Base-by-base conservation (phyloP, 2,329 filamentous ascomycete species). In the Colletotrichum spinosum region DNA sequence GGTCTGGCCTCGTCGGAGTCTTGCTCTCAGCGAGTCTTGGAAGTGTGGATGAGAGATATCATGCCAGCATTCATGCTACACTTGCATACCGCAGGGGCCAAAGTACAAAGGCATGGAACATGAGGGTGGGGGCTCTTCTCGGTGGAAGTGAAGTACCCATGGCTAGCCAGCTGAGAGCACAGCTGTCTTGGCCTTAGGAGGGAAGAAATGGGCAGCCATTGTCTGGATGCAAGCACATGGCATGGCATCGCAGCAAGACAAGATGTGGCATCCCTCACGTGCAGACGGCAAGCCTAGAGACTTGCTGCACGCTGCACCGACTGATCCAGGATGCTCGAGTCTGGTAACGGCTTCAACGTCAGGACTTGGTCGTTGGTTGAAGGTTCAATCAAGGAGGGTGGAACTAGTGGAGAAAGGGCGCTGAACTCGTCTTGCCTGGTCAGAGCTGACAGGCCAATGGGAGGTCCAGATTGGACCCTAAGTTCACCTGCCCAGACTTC, bases 261-360 rank as follows among this genome's bases (percentile, higher is more conserved):
- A 6, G 37, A 37, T 10, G 4, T 35, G 33, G 17, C 12, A 53
- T 42, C 11, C 13, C 38, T 53, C 63, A 66, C 59, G 63, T 63
- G 63, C 52, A 13, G 34, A 12, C 17, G 33, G 15, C 34, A 35
- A 37, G 17, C n/a, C 25, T 15, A 6, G 11, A 8, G 54, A 45
- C 41, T 66, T 45, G 59, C 34, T 41, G 41, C 17, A n/a, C 17
- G 33, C 49, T 6, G 46, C 13, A 44, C 12, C 41, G 41, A 3
- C n/a, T 37, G 35, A 6, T 6, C 60, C 12, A 9, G 45, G 46
- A 25, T 51, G 8, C 8, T 62, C 57, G 51, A 58, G 45, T 53
- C 33, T 51, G n/a, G 37, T 33, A n/a, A 42, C 25, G n/a, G 51
- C 9, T n/a, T 3, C 10, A 25, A 13, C 9, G 13, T 37, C 13